Conservation (phyloP, 495 filamentous ascomycete species). For the Tuber microsphaerosporum region DNA sequence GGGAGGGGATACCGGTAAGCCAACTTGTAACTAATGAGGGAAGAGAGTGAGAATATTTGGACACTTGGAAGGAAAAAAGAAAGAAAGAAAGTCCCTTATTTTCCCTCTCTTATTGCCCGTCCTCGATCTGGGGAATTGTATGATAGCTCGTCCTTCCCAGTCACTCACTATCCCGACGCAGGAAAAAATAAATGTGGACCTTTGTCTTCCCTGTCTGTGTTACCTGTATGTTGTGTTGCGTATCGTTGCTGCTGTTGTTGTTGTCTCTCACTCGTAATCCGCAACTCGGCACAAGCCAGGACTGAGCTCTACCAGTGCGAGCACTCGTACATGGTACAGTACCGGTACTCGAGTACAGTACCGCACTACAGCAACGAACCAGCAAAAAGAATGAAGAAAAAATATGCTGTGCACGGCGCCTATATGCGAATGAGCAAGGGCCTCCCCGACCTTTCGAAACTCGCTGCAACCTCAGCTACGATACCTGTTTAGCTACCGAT, state of each 20-base stretch:
- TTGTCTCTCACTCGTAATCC: not conserved
- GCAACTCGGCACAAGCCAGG: not conserved
- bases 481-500: not conserved
- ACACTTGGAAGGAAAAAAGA: not conserved
- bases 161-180: not conserved
- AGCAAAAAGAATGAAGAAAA: not conserved
- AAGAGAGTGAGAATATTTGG: not conserved
- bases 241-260: not conserved
- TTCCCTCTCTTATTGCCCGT: too few species aligned
- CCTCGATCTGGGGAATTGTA: too few species aligned
- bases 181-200: constrained; percentile 8
- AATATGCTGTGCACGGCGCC: not conserved
- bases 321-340: not conserved
- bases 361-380: not conserved
- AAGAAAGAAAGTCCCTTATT: too few species aligned
- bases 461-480: not conserved
- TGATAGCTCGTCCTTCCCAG: not conserved
- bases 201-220: constrained; percentile 2
- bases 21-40: constrained; percentile 20
- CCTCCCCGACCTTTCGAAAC: not conserved
- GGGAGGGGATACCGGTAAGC: not conserved
- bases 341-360: too few species aligned
- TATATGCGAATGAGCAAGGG: not conserved
- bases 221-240: not conserved
- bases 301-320: too few species aligned